Evolutionary conservation across 176 grass and related monocot genomes (phyloP).

Genomic region (Pharus latifolius): DNA sequence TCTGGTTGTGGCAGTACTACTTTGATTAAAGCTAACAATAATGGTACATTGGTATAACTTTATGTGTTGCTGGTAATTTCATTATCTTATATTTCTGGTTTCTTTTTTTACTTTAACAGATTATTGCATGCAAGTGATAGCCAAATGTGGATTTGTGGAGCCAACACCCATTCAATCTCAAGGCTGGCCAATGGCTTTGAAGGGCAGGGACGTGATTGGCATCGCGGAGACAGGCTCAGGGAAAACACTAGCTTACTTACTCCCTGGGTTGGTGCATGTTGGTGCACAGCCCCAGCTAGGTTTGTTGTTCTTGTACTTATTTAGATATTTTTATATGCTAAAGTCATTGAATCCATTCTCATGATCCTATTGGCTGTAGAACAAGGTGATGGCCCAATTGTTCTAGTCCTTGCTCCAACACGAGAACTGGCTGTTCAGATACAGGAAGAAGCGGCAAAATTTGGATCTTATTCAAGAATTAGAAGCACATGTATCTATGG

Average conservation of each 20-base stretch:
- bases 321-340: neutral
- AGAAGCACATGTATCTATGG: conserved; percentile 90
- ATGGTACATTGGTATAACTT: too few relatives aligned
- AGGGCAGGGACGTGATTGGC: conserved; percentile 89
- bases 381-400: conserved; percentile 80
- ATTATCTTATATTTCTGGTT: neutral
- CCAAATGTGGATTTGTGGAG: conserved; percentile 68
- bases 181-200: conserved; percentile 97
- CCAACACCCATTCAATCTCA: conserved; percentile 94
- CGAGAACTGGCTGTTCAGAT: conserved; percentile 95
- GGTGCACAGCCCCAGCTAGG: conserved; percentile 79
- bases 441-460: conserved; percentile 88
- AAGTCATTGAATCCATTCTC: neutral
- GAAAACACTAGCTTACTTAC: conserved; percentile 83
- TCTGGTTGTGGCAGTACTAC: too few relatives aligned
- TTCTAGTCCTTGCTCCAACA: conserved; percentile 88
- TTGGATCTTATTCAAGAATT: conserved; percentile 61
- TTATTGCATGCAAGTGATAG: conserved; percentile 72
- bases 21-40: too few relatives aligned
- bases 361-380: conserved; percentile 28
- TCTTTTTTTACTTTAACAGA: conserved; percentile 25
- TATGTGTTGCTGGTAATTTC: neutral
- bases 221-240: conserved; percentile 96
- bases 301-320: conserved; percentile 15
- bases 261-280: conserved; percentile 86